Base-by-base conservation (phyloP, 2,329 filamentous ascomycete genomes). In the Calonectria pseudoturangicola region DNA sequence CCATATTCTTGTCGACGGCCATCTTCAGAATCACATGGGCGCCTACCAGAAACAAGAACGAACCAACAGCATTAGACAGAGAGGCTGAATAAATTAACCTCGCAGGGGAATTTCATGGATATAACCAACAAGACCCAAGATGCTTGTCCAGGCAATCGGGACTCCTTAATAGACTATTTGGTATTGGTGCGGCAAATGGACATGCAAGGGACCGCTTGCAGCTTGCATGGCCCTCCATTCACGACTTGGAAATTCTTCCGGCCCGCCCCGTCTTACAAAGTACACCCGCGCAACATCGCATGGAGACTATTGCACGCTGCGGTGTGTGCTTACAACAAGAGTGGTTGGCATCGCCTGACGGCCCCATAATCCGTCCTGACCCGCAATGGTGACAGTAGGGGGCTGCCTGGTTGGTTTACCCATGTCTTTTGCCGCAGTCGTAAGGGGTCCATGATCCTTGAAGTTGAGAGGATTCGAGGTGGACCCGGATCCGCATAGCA, bases 141-240 rank as follows among this genome's bases (percentile, higher is more conserved):
- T 21, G 36, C 60, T 48, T 56, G 64, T 58, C 47, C 69, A 54
- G 69, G 69, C 28, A 63, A 10, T 6, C n/a, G 39, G 56, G 45
- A 63, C 56, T 66, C 60, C 62, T 71, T 71, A 67, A 71, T 71
- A 71, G 54, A 30, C 56, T 71, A 30, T 36, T 41, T 9, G 47
- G 7, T 50, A 8, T 48, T 15, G 47, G 7, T 50, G 8, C n/a
- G 30, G 51, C 36, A 18, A 67, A 54, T 6, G 36, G 45, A 54
- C 2, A 66, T 71, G 64, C 69, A 71, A 70, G 68, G 68, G 28
- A 66, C 68, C 25, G 45, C 18, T 15, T 51, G 30, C 25, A 50
- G 39, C 39, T 67, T 21, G 18, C 45, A 18, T 58, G 51, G n/a
- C 62, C 54, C 51, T 68, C 10, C 27, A 21, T 28, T 25, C 8